Evolutionary conservation across 2,329 filamentous ascomycete genomes (phyloP).

Genomic region (Cladosporium sp.): DNA sequence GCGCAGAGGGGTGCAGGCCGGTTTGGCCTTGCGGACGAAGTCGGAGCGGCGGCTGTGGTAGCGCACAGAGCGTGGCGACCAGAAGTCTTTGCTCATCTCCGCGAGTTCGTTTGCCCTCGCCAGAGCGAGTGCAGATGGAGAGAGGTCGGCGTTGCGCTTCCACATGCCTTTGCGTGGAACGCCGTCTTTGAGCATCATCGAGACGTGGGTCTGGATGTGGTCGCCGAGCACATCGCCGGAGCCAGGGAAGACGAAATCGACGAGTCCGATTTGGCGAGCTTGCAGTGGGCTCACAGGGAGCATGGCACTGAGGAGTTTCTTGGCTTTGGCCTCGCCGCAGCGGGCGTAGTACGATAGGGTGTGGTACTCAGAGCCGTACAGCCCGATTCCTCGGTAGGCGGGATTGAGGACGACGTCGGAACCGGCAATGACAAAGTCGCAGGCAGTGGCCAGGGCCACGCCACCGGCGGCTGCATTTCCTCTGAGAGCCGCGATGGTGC

Average conservation of each 20-base stretch:
- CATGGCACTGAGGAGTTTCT: constrained; percentile 40
- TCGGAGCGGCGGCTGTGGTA: constrained; percentile 43
- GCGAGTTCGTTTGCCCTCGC: constrained; percentile 41
- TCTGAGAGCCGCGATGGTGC: constrained; percentile 42
- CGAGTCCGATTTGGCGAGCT: constrained; percentile 41
- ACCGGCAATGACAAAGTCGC: constrained; percentile 41
- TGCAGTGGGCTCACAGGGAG: constrained; percentile 41
- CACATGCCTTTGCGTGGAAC: constrained; percentile 32
- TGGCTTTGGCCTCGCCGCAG: constrained; percentile 38
- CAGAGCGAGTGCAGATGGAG: constrained; percentile 34
- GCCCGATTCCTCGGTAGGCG: constrained; percentile 41
- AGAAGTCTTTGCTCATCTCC: constrained; percentile 48
- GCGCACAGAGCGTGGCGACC: constrained; percentile 39
- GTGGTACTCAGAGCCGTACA: constrained; percentile 46
- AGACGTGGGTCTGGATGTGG: constrained; percentile 39
- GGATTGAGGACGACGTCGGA: constrained; percentile 44
- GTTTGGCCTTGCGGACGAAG: constrained; percentile 45
- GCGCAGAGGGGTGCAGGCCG: constrained; percentile 40
- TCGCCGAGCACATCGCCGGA: constrained; percentile 38
- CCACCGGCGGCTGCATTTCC: constrained; percentile 48
- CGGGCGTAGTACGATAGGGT: constrained; percentile 43
- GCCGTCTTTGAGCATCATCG: constrained; percentile 32
- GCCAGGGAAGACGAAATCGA: constrained; percentile 43
- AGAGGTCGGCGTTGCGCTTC: constrained; percentile 41
- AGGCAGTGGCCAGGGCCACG: constrained; percentile 44